These are phyloP conservation scores for Phanerochaete carnosa DNA, from an alignment of 768 basidiomycete genomes.

Conservation along the genomic window DNA sequence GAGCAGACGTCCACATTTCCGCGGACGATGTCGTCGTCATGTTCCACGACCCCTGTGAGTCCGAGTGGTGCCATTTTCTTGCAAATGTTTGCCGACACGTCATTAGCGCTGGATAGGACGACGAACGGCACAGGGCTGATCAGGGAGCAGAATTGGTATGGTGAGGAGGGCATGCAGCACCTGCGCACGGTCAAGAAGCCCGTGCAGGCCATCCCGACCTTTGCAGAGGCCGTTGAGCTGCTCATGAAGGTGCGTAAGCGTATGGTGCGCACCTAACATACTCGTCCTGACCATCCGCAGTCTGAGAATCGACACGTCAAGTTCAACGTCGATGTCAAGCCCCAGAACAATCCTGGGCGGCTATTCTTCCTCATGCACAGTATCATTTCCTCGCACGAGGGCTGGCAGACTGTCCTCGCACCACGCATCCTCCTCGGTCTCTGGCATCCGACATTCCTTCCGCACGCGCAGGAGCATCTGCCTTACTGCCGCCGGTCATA, in stretches of 20 bases:
- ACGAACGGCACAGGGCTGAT: slow-evolving; percentile 71
- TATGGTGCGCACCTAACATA: neutral
- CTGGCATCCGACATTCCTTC: slow-evolving; percentile 91
- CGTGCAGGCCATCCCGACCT: slow-evolving; percentile 87
- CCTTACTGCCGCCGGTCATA: slow-evolving; percentile 84
- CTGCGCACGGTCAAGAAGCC: slow-evolving; percentile 79
- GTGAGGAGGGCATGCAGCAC: slow-evolving; percentile 59
- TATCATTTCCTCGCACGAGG: slow-evolving; percentile 56
- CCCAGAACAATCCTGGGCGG: slow-evolving; percentile 85
- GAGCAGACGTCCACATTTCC: slow-evolving; percentile 92
- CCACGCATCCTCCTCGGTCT: slow-evolving; percentile 80
- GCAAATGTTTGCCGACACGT: neutral
- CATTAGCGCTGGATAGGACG: slow-evolving; percentile 65
- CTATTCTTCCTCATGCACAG: slow-evolving; percentile 78
- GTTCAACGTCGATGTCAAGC: slow-evolving; percentile 92
- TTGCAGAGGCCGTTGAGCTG: slow-evolving; percentile 74
- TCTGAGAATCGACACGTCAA: slow-evolving; percentile 74
- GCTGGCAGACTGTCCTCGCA: slow-evolving; percentile 74
- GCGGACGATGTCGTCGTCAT: slow-evolving; percentile 82
- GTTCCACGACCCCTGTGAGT: slow-evolving; percentile 90
- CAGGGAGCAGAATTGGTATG: slow-evolving; percentile 46
- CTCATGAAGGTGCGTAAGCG: slow-evolving; percentile 60
- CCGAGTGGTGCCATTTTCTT: neutral
- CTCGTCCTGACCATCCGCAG: slow-evolving; percentile 30
- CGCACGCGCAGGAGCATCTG: slow-evolving; percentile 67